Evolutionary conservation across 148 eudicot genomes (phyloP).

Genomic region (Vaccinium macrocarpon): DNA sequence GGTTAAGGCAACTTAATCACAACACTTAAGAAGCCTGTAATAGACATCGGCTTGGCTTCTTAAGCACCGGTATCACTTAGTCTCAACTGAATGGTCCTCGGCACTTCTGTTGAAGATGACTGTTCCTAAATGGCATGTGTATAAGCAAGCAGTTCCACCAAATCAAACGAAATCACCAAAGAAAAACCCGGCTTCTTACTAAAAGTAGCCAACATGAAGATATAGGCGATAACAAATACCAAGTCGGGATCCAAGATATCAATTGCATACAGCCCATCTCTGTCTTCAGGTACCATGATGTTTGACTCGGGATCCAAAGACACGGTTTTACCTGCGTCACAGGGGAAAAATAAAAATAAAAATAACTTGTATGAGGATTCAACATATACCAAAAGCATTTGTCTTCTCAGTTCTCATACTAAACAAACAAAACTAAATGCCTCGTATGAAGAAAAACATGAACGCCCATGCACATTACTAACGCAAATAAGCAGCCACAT

Average conservation of each 20-base stretch:
- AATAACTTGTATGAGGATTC: neutral
- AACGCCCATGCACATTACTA: neutral
- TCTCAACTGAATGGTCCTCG: neutral
- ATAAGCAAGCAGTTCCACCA: neutral
- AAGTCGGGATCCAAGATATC: conserved; percentile 90
- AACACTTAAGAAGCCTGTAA: neutral
- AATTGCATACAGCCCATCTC: conserved; percentile 88
- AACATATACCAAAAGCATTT: neutral
- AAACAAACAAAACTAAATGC: neutral
- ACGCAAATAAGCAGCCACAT: neutral
- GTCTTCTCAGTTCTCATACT: neutral
- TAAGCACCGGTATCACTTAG: neutral
- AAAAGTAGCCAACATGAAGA: neutral
- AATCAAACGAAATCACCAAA: neutral
- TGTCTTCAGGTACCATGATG: conserved; percentile 77
- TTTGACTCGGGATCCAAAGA: conserved; percentile 61
- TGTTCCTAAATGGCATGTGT: neutral
- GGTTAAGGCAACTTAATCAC: neutral
- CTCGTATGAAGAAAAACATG: neutral
- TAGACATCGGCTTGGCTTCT: neutral
- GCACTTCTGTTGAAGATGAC: neutral
- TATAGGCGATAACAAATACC: conserved; percentile 37
- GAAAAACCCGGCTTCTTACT: conserved; percentile 8
- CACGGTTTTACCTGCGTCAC: conserved; percentile 63
- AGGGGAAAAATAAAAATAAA: conserved; percentile 7